Base-by-base conservation (phyloP, 2,329 filamentous ascomycete species). In the Verticillium nubilum region DNA sequence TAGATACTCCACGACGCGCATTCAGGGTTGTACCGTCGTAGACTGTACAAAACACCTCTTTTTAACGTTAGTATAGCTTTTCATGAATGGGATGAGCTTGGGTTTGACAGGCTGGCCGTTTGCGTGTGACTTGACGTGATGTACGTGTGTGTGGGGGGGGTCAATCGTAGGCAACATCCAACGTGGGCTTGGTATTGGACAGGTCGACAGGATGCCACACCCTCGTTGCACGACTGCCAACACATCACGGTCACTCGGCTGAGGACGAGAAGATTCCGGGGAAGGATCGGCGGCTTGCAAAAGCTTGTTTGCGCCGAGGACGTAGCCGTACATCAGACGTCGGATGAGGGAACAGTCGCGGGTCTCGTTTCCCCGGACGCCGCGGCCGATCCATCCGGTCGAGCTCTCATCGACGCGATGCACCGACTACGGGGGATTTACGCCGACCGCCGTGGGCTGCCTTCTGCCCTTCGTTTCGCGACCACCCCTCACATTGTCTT, bases 11-110 rank as follows among this genome's bases (percentile, higher is more conserved):
- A 52, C 47, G 58, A 58, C 54, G 57, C 60, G 35, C 57, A 57
- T 59, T 52, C 56, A 55, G 55, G 59, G 59, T 58, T 61, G 57
- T 55, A 54, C 57, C 58, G 56, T 60, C 57, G 63, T 63, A 64
- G 60, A 63, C 59, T 64, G 63, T 63, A 64, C 60, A 56, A 62
- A 9, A 61, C 52, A 56, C 58, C 29, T 59, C 62, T 63, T 59
- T 54, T 50, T 59, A 59, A 50, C 54, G 61, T 61, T 63, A 54
- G 52, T 56, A 63, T 59, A 61, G 62, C 60, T 50, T 53, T 58
- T 63, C 56, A 63, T 62, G 60, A 59, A 63, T 57, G 61, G 56
- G 54, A 63, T 58, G 61, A 59, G 52, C 52, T 53, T 53, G 52
- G 27, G 42, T 50, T 50, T 50, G 42, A 50, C 42, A 10, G 19